Percentiles rank a stretch among this genome's conserved stretches.
phyloP scores from a whole-genome alignment of 768 basidiomycete species.

The Paxillus involutus region DNA sequence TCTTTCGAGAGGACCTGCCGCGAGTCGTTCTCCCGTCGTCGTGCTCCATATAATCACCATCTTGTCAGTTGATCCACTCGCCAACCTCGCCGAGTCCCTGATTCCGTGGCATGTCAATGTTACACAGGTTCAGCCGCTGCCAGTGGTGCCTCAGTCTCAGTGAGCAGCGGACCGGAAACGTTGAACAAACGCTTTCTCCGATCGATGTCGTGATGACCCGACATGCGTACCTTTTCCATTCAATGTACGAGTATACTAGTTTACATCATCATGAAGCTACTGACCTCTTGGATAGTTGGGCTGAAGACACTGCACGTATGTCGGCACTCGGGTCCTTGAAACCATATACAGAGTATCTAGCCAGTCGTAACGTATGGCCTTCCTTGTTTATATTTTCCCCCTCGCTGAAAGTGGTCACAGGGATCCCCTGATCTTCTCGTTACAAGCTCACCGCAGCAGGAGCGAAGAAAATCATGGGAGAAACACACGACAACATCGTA shows the following conservation, averaged over 20 bases:
- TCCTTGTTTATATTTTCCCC: not conserved
- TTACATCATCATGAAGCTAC: not conserved
- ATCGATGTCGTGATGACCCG: slow-evolving; percentile 42
- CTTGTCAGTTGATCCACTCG: no score
- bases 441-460: slow-evolving; percentile 1
- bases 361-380: slow-evolving; percentile 9
- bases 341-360: slow-evolving; percentile 6
- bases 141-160: slow-evolving; percentile 24
- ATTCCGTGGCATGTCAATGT: accelerated
- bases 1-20: no score
- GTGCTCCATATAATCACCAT: no score
- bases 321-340: not conserved
- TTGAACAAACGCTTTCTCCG: slow-evolving; percentile 27
- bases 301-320: slow-evolving; percentile 15
- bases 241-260: slow-evolving; percentile 22
- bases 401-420: not conserved
- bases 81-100: no score
- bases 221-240: slow-evolving; percentile 41
- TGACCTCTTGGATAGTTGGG: slow-evolving; percentile 17
- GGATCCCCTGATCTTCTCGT: slow-evolving; percentile 6
- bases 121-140: slow-evolving; percentile 34
- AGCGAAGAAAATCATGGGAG: slow-evolving; percentile 9
- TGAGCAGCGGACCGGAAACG: not conserved
- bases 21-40: no score
- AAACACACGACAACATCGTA: not conserved